A percentile compares a stretch with the other conserved stretches of the same genome.
phyloP scores from a whole-genome alignment of 768 basidiomycete genomes.

The Baorangia bicolor region DNA sequence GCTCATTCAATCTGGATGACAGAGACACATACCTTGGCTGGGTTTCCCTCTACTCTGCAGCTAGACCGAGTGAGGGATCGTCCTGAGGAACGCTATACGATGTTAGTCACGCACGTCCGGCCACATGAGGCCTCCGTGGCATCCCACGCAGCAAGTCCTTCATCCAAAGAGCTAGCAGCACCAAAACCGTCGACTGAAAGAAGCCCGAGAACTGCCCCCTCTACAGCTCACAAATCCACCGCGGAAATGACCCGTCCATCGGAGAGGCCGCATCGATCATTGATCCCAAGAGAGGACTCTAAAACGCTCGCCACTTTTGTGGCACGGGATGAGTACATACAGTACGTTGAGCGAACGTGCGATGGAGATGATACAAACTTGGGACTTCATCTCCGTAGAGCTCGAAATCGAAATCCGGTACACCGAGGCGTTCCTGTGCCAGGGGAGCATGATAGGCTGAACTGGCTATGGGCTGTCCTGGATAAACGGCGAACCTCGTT shows the following conservation, averaged over 20 bases:
- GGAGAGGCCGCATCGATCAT: conserved; percentile 14
- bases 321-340: conserved; percentile 5
- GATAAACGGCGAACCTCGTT: conserved; percentile 9
- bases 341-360: conserved; percentile 26
- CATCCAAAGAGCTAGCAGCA: conserved; percentile 4
- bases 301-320: conserved; percentile 13
- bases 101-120: background rate
- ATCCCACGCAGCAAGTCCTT: conserved; percentile 3
- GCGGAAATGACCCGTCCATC: conserved; percentile 25
- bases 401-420: conserved; percentile 26
- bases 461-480: conserved; percentile 25
- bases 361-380: conserved; percentile 20
- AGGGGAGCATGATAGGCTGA: conserved; percentile 17
- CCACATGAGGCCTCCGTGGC: conserved; percentile 2
- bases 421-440: conserved; percentile 30
- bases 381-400: conserved; percentile 27
- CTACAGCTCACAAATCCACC: conserved; percentile 6
- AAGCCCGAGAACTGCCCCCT: conserved; percentile 10
- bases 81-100: conserved; percentile 1
- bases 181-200: conserved; percentile 9
- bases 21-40: background rate
- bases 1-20: conserved; percentile 4
- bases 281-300: conserved; percentile 14
- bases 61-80: background rate
- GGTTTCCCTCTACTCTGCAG: background rate